These are phyloP conservation scores for Pseudogymnoascus sp. DNA, from an alignment of 2,329 filamentous ascomycete genomes.

Conservation along the genomic window DNA sequence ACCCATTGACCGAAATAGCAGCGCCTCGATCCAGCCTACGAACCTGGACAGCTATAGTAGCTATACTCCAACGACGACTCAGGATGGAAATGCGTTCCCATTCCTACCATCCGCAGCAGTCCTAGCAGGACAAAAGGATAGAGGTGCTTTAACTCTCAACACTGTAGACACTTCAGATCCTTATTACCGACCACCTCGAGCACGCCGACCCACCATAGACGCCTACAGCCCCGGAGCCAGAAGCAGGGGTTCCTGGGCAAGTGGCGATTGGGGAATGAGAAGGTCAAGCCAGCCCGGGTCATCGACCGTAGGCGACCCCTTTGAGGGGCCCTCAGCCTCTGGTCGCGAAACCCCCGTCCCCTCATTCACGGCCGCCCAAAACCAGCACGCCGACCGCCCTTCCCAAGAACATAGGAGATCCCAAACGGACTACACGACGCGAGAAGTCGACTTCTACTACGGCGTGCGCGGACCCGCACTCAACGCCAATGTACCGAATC, in stretches of 20 bases:
- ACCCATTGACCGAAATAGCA: slow-evolving; percentile 34
- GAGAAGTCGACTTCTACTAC: slow-evolving; percentile 96
- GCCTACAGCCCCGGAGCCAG: slow-evolving; percentile 32
- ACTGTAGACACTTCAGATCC: slow-evolving; percentile 57
- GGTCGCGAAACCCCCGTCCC: slow-evolving; percentile 41
- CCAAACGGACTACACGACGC: slow-evolving; percentile 77
- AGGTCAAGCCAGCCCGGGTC: slow-evolving; percentile 26
- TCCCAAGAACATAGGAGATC: slow-evolving; percentile 25
- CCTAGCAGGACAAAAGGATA: slow-evolving; percentile 20
- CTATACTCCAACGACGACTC: slow-evolving; percentile 65
- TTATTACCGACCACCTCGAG: slow-evolving; percentile 80
- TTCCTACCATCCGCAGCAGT: slow-evolving; percentile 46
- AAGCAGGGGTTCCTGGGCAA: slow-evolving; percentile 38
- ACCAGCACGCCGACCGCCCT: slow-evolving; percentile 17
- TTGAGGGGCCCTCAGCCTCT: slow-evolving; percentile 34
- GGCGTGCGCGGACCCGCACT: slow-evolving; percentile 82
- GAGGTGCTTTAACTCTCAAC: slow-evolving; percentile 39
- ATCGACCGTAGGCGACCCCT: slow-evolving; percentile 34
- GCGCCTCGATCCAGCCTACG: slow-evolving; percentile 53
- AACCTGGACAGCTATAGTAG: slow-evolving; percentile 43
- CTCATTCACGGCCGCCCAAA: slow-evolving; percentile 44
- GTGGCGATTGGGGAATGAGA: slow-evolving; percentile 38
- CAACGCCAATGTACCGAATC: slow-evolving; percentile 69
- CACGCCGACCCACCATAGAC: slow-evolving; percentile 57
- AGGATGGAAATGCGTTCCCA: slow-evolving; percentile 64